phyloP scores from a whole-genome alignment of 139 green algal genomes.

The Coelastrella sp. region DNA sequence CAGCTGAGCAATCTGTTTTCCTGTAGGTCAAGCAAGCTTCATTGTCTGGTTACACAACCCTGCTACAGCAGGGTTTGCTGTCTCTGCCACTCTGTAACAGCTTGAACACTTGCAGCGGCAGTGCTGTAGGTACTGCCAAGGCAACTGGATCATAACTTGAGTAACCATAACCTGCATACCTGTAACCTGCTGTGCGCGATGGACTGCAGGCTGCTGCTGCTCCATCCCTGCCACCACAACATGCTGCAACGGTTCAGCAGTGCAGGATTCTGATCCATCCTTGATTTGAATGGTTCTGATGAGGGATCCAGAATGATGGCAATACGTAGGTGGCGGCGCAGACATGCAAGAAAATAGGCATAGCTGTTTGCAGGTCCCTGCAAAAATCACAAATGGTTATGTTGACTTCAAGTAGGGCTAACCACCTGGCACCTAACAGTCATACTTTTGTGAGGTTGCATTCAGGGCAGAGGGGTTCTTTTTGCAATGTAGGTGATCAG shows the following conservation, averaged over 20 bases:
- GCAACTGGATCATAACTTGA: no score
- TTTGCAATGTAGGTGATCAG: no score
- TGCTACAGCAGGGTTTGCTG: no score
- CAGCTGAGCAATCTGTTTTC: no score
- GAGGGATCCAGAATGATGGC: slow-evolving; percentile 78
- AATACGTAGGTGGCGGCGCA: slow-evolving; percentile 77
- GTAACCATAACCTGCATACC: neutral
- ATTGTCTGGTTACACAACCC: no score
- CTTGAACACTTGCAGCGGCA: neutral
- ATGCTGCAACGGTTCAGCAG: slow-evolving; percentile 75
- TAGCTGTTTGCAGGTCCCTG: slow-evolving; percentile 35
- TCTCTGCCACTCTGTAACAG: no score
- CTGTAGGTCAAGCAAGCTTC: no score
- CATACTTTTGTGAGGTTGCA: no score
- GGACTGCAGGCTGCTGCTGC: slow-evolving; percentile 43
- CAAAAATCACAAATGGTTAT: neutral
- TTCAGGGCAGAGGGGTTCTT: no score
- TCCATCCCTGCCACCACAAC: slow-evolving; percentile 76
- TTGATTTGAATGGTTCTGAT: slow-evolving; percentile 3
- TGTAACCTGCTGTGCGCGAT: slow-evolving; percentile 53
- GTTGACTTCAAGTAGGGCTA: no score
- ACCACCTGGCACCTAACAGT: no score
- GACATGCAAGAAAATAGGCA: slow-evolving; percentile 44
- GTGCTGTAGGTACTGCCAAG: neutral
- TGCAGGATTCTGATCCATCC: slow-evolving; percentile 79